Base-by-base conservation (phyloP, 805 yeast species). In the Candida boidinii region DNA sequence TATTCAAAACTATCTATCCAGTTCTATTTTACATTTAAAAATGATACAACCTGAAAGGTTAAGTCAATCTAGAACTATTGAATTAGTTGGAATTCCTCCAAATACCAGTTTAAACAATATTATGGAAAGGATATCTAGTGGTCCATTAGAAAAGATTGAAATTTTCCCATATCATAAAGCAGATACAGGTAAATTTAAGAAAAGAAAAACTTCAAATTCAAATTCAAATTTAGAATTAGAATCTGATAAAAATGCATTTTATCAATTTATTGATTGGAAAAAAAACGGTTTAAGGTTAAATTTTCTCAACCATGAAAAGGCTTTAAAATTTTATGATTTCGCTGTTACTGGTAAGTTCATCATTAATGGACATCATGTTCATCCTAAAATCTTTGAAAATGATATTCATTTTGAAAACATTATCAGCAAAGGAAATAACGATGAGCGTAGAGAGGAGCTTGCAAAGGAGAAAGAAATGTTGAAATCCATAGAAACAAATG, bases 71-170 rank as follows among this genome's bases (percentile, higher is more conserved):
- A n/a, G n/a, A n/a, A n/a, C n/a, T n/a, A n/a, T n/a, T n/a, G n/a
- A n/a, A n/a, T n/a, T n/a, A n/a, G n/a, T n/a, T n/a, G n/a, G n/a
- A n/a, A n/a, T n/a, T n/a, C n/a, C 45, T 7, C 37, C 45, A 0
- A 45, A 50, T 19, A 62, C 71, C 7, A 75, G 79, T 7, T 41
- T 76, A 7, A 60, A 60, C 16, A 60, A 73, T 24, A 54, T 80
- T 8, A 42, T 82, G 14, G 48, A 73, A 1, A 80, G 73, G 33
- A 58, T 79, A 0, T 60, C 65, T 42, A 88, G 92, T 2, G 94
- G 94, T 0, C 82, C 85, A 0, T 53, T 82, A 31, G 84, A 79
- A 39, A 66, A 63, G 31, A 44, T 78, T 4, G 57, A 52, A 11
- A 19, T 22, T 29, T 18, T 21, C 13, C 20, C 14, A 20, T 11